Percentiles rank a stretch among this genome's conserved stretches.
Evolutionary conservation across 1,139 yeast genomes (phyloP).

Genomic region (Geotrichum aggregatum): DNA sequence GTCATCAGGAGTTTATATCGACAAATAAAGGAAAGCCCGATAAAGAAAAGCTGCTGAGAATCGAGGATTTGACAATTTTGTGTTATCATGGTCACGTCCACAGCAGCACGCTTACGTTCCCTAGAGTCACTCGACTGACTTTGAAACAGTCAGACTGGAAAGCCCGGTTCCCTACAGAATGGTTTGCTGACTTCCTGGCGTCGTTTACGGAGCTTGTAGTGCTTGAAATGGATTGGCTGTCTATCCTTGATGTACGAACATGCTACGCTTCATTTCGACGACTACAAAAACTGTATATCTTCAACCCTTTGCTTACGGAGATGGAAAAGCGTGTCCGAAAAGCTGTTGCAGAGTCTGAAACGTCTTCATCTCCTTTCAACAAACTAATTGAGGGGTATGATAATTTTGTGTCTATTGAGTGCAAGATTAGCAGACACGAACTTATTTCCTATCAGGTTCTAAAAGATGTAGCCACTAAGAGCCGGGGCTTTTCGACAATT

Average conservation of each 20-base stretch:
- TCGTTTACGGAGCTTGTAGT: background rate
- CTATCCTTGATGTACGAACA: background rate
- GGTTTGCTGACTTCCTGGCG: background rate
- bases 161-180: background rate
- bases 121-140: background rate
- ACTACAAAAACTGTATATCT: background rate
- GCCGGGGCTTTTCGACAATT: background rate
- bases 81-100: background rate
- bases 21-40: background rate
- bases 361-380: background rate
- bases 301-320: background rate
- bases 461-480: background rate
- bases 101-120: background rate
- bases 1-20: background rate
- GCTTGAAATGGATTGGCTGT: slow-evolving; percentile 3
- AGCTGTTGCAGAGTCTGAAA: background rate
- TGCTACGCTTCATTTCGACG: background rate
- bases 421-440: background rate
- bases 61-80: background rate
- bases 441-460: background rate
- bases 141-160: background rate
- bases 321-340: background rate
- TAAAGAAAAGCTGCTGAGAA: background rate
- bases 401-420: background rate
- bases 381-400: background rate